Conservation (phyloP, 1,284 basidiomycete species). For the Malassezia restricta region DNA sequence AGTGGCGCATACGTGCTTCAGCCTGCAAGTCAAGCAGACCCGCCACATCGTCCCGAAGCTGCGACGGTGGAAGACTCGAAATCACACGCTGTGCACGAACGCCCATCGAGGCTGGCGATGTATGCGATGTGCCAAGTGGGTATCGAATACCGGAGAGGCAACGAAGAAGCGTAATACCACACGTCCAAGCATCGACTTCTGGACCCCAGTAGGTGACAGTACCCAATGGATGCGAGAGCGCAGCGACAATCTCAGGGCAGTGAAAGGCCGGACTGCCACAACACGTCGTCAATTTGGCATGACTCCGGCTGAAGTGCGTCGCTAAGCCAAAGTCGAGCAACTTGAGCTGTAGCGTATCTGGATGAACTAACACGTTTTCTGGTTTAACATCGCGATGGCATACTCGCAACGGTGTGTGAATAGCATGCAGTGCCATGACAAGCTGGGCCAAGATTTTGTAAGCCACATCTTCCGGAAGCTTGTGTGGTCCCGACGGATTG, state of each 20-base stretch:
- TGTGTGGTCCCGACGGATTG: conserved; percentile 16
- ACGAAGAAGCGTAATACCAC: conserved; percentile 51
- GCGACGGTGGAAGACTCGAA: conserved; percentile 46
- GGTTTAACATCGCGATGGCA: conserved; percentile 54
- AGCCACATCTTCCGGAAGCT: conserved; percentile 38
- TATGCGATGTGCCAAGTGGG: conserved; percentile 51
- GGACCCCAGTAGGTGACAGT: conserved; percentile 49
- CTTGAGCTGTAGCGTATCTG: conserved; percentile 46
- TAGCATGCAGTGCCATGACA: conserved; percentile 50
- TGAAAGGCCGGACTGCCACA: conserved; percentile 52
- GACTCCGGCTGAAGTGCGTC: conserved; percentile 52
- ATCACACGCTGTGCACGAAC: conserved; percentile 49
- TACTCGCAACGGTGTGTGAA: conserved; percentile 51
- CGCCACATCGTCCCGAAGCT: conserved; percentile 47
- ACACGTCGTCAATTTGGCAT: conserved; percentile 53
- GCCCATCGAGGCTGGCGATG: conserved; percentile 48
- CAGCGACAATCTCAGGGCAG: conserved; percentile 52
- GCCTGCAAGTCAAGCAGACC: conserved; percentile 50
- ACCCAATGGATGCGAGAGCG: conserved; percentile 50
- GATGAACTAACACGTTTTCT: conserved; percentile 48
- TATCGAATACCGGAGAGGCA: conserved; percentile 51
- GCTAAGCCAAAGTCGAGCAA: conserved; percentile 54
- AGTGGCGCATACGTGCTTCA: conserved; percentile 48
- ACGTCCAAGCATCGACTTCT: conserved; percentile 54
- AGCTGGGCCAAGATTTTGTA: conserved; percentile 51